These are phyloP conservation scores for Pharus latifolius DNA, from an alignment of 176 grass and related monocot species.

Conservation along the genomic window DNA sequence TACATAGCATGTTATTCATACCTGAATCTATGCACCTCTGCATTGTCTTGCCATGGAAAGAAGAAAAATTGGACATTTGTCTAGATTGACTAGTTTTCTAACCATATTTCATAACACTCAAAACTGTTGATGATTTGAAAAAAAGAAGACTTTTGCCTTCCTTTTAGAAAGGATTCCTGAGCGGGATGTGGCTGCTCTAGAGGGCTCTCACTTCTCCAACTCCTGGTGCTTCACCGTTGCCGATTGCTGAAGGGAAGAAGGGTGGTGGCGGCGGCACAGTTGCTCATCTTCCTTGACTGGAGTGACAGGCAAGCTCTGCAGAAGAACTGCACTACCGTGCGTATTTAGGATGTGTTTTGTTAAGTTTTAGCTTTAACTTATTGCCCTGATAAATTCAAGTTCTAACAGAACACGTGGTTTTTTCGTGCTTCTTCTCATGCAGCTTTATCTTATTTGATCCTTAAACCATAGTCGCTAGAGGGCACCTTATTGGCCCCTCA, in stretches of 20 bases:
- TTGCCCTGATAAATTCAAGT: too few relatives aligned
- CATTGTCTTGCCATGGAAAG: background rate
- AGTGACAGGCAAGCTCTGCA: too few relatives aligned
- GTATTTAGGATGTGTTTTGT: too few relatives aligned
- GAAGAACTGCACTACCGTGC: too few relatives aligned
- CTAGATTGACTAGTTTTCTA: background rate
- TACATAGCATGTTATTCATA: conserved; percentile 3
- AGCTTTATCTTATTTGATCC: too few relatives aligned
- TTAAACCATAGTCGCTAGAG: too few relatives aligned
- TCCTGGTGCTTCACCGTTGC: background rate
- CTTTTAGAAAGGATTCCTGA: background rate
- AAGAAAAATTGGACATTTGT: background rate
- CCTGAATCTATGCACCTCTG: background rate
- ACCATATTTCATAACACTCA: background rate
- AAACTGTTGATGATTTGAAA: background rate
- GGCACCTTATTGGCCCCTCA: too few relatives aligned
- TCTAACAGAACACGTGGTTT: too few relatives aligned
- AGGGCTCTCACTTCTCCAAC: background rate
- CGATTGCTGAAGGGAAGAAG: background rate
- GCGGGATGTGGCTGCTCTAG: background rate
- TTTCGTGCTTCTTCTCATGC: too few relatives aligned
- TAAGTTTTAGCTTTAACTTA: too few relatives aligned
- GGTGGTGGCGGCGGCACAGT: background rate
- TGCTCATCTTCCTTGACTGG: background rate
- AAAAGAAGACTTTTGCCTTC: background rate